Evolutionary conservation across 805 yeast species (phyloP), one percentile per base, ranked within the genome.

Genomic region (Wickerhamomyces canadensis): DNA sequence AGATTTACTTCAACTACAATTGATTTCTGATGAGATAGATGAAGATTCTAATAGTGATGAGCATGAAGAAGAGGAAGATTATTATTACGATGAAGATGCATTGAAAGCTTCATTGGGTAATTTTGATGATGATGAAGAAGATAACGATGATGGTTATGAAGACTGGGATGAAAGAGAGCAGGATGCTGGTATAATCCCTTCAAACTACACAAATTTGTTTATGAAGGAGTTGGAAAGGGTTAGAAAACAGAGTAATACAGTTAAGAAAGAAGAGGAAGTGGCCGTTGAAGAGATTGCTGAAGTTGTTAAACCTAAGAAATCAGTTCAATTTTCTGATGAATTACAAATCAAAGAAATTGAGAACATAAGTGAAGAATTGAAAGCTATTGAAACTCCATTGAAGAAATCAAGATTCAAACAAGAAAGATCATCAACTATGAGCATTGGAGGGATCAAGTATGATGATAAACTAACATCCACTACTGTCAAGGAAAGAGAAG

Each of bases 271-370:
- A n/a, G 42, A 40, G 3, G 44, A 34, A 7, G 39, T 33, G 4
- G n/a, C n/a, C n/a, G n/a, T n/a, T n/a, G n/a, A n/a, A n/a, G 40
- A 38, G 27, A 44, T 35, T 2, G 55, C 42, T 9, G 47, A 45
- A 10, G 17, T 19, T 21, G 31, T 21, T 11, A 18, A 41, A 38
- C 22, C 25, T 27, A 64, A 64, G 43, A 77, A 76, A 47, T 58
- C 72, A 3, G 86, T 81, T 9, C 56, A 68, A 14, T 81, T 80
- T 58, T 66, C 78, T 0, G 55, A 57, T 2, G 60, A 60, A 3
- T 62, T 78, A 23, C 74, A 78, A 31, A 70, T 82, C 10, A 79
- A 78, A 43, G 78, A 76, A 39, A 67, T 81, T 33, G 82, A 75
- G 34, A 73, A 76, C 44, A 63, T 77, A 3, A 75, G 80, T 51